These are phyloP conservation scores for Fusarium albosuccineum DNA, from an alignment of 2,329 filamentous ascomycete genomes.

Conservation along the genomic window DNA sequence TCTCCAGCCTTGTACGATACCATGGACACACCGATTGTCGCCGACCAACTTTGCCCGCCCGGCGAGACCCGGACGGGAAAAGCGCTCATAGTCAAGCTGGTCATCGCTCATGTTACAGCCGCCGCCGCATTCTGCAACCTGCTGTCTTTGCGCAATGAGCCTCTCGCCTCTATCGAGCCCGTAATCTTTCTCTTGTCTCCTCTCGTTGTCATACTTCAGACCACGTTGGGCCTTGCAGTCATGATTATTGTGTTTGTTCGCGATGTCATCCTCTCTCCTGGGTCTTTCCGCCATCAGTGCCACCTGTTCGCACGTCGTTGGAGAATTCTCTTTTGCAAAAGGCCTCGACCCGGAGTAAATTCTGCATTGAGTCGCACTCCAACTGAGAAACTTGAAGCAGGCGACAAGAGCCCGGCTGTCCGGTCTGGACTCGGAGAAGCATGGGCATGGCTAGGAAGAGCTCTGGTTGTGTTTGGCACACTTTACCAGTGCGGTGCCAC, in stretches of 20 bases:
- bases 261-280: neutral
- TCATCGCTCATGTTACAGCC: constrained; percentile 23
- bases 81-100: constrained; percentile 27
- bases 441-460: constrained; percentile 7
- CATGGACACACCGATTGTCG: neutral
- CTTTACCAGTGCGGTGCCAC: constrained; percentile 21
- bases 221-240: neutral
- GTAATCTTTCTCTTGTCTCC: constrained; percentile 19
- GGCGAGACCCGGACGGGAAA: neutral
- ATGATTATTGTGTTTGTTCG: neutral
- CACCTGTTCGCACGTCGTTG: constrained; percentile 4
- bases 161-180: constrained; percentile 23
- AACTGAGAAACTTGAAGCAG: neutral
- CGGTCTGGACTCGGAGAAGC: neutral
- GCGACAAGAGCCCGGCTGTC: neutral
- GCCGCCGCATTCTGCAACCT: constrained; percentile 23
- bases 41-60: neutral
- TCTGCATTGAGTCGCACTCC: rapidly evolving
- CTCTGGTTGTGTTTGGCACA: neutral
- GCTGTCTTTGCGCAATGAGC: constrained; percentile 19
- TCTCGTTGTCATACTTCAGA: constrained; percentile 7
- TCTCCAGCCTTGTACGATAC: too few species aligned
- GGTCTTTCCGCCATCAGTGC: neutral
- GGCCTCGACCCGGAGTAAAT: neutral
- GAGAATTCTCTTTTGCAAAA: constrained; percentile 15